Evolutionary conservation across 2,329 filamentous ascomycete genomes (phyloP), one percentile per base, ranked within the genome.

Genomic region (Talaromyces sp.): DNA sequence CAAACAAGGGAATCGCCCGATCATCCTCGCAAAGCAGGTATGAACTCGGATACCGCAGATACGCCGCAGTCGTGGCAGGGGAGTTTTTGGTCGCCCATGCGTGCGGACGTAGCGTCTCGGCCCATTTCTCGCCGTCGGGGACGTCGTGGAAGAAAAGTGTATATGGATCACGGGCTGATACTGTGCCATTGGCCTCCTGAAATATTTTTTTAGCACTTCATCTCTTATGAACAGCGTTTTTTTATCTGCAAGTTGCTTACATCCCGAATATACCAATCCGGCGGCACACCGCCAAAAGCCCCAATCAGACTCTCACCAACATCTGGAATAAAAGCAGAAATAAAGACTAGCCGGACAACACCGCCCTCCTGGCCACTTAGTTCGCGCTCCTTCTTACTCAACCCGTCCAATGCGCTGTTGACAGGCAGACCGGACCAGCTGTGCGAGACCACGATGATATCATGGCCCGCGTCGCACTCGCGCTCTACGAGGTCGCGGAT

Each of bases 401-500:
- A 68, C 1, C 72, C 73, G 10, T 70, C 65, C 1, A 75, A 62
- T 2, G 71, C 70, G 61, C 73, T 73, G 64, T 68, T 76, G 16
- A 75, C 74, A 0, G 74, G 74, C 9, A 76, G 60, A 2, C 73
- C 72, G 4, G 73, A 69, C 71, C 75, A 76, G 62, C 74, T 76
- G 66, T 76, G 74, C 30, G 67, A 65, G 5, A 76, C 57, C 4
- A 76, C 52, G 16, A 75, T 63, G 6, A 76, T 66, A 6, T 74
- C 68, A 18, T 65, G 63, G 0, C 76, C 75, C 0, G 68, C 65
- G 1, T 69, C 61, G 4, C 65, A 66, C 10, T 70, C 75, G 0
- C 67, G 61, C n/a, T 70, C 67, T 9, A 78, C 64, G 0, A 76
- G 61, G 1, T 67, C 63, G 2, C 70, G 67, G 16, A 78, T 68